Base-by-base conservation (phyloP, 208 protist species). In the Novymonas esmeraldas region DNA sequence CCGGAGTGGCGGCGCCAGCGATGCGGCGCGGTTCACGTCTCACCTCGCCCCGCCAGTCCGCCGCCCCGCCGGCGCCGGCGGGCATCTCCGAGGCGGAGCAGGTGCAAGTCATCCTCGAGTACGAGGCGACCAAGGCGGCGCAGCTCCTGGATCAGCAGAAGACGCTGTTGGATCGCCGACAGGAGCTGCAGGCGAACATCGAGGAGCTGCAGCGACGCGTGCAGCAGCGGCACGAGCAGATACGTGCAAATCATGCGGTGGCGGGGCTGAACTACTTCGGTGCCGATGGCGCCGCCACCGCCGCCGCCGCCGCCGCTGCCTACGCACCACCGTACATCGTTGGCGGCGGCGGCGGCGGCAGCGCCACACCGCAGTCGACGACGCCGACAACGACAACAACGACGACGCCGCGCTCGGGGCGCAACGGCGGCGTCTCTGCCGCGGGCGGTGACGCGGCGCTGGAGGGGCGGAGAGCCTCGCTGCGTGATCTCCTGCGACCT, bases 151-250 rank as follows among this genome's bases (percentile, higher is more conserved):
- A 73, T 6, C 64, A 72, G 39, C 52, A 76, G 18, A 60, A 13
- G 33, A 10, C 33, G 33, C 36, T 70, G 38, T 1, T 13, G 13
- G 38, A 34, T 5, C 55, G 63, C 34, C 64, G 58, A 45, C 55
- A 70, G 36, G 75, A 62, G 44, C 62, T 79, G 48, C 57, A 79
- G 48, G 50, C 6, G 26, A 41, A 16, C 22, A 58, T 80, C 11
- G 50, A 76, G 2, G 55, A 70, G 36, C 42, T 80, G 5, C 16
- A 6, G 50, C 33, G 56, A 0, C 55, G 61, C 41, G 48, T 80
- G 20, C 41, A 64, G 52, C 57, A 76, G 55, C 62, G 56, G 48
- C 44, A 44, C 44, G 51, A 66, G 33, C 69, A 74, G 56, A 76
- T 80, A 22, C 64, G 69, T 18, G 51, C 48, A 0, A 75, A 79